Percentiles rank a stretch among this genome's conserved stretches.
These are phyloP conservation scores for Cadophora malorum DNA, from an alignment of 2,329 filamentous ascomycete genomes.

Conservation along the genomic window DNA sequence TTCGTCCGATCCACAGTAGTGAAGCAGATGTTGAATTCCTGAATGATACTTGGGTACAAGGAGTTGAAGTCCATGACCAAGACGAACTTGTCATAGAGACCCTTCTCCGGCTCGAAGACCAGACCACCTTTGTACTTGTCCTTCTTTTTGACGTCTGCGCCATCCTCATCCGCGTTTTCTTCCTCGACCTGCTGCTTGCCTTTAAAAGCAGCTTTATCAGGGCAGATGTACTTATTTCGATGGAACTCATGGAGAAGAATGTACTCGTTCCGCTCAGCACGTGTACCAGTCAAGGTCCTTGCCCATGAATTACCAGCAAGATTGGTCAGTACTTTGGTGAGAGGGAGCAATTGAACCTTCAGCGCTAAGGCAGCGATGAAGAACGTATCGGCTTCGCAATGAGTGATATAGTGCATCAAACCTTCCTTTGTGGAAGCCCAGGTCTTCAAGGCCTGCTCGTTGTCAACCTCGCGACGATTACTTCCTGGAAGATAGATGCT, in stretches of 20 bases:
- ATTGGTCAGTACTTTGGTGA: slow-evolving; percentile 96
- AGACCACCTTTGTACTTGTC: slow-evolving; percentile 99
- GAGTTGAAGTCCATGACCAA: slow-evolving; percentile 99
- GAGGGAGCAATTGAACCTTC: slow-evolving; percentile 86
- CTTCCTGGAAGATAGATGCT: slow-evolving; percentile 78
- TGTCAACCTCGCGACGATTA: slow-evolving; percentile 81
- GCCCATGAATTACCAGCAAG: slow-evolving; percentile 98
- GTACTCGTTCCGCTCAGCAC: slow-evolving; percentile 98
- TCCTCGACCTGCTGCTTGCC: slow-evolving; percentile 76
- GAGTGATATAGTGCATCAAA: slow-evolving; percentile 89
- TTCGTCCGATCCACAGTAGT: slow-evolving; percentile 87
- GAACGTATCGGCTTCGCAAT: slow-evolving; percentile 94
- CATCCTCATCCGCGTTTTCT: slow-evolving; percentile 71
- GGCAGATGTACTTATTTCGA: slow-evolving; percentile 96
- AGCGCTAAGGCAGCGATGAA: slow-evolving; percentile 92
- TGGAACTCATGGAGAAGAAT: slow-evolving; percentile 98
- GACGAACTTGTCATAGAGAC: slow-evolving; percentile 96
- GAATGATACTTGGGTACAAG: slow-evolving; percentile 99
- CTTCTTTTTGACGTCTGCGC: slow-evolving; percentile 88
- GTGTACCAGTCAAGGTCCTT: slow-evolving; percentile 90
- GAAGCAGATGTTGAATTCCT: slow-evolving; percentile 99
- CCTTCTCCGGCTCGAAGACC: slow-evolving; percentile 97
- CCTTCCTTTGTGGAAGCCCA: slow-evolving; percentile 87
- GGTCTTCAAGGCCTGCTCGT: slow-evolving; percentile 82
- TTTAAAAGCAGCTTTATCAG: slow-evolving; percentile 88